A percentile compares a stretch with the other conserved stretches of the same genome.
phyloP scores from a whole-genome alignment of 1,284 basidiomycete genomes.

The Boletus semigastroideus region DNA sequence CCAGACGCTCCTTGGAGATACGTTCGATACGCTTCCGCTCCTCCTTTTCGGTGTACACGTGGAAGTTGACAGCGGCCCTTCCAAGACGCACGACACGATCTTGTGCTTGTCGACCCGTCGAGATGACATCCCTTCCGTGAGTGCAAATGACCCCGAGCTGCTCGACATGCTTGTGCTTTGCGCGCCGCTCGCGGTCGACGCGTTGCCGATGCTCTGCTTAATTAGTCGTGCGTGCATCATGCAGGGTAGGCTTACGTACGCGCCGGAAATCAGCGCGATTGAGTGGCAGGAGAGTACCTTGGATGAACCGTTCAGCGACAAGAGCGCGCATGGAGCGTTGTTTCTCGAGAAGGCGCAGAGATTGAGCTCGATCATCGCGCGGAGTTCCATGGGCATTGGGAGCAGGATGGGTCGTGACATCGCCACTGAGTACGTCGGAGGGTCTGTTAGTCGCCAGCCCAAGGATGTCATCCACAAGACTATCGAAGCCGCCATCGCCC shows the following conservation, averaged over 20 bases:
- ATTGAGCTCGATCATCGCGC: conserved; percentile 95
- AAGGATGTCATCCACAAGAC: conserved; percentile 48
- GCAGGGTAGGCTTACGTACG: conserved; percentile 82
- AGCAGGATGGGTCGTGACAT: conserved; percentile 42
- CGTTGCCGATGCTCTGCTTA: conserved; percentile 91
- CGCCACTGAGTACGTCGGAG: conserved; percentile 25
- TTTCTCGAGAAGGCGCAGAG: conserved; percentile 87
- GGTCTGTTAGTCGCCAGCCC: conserved; percentile 43
- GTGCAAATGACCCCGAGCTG: conserved; percentile 87
- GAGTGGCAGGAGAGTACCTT: conserved; percentile 87
- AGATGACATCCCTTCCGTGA: conserved; percentile 80
- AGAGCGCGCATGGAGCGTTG: conserved; percentile 86
- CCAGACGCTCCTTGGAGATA: conserved; percentile 96
- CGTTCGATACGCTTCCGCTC: conserved; percentile 98
- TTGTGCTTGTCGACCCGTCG: conserved; percentile 61
- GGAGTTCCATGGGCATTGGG: conserved; percentile 74
- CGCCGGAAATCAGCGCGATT: conserved; percentile 93
- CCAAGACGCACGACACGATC: conserved; percentile 85
- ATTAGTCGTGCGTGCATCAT: conserved; percentile 91
- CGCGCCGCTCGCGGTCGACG: conserved; percentile 87
- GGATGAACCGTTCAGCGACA: conserved; percentile 85
- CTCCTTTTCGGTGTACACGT: conserved; percentile 92
- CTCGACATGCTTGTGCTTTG: conserved; percentile 96
- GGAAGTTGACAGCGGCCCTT: conserved; percentile 84
- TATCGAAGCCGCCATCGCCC: conserved; percentile 71